Percentiles rank a stretch among this genome's conserved stretches.
Conservation (phyloP, 2,329 filamentous ascomycete genomes). For the Davidsoniella virescens region DNA sequence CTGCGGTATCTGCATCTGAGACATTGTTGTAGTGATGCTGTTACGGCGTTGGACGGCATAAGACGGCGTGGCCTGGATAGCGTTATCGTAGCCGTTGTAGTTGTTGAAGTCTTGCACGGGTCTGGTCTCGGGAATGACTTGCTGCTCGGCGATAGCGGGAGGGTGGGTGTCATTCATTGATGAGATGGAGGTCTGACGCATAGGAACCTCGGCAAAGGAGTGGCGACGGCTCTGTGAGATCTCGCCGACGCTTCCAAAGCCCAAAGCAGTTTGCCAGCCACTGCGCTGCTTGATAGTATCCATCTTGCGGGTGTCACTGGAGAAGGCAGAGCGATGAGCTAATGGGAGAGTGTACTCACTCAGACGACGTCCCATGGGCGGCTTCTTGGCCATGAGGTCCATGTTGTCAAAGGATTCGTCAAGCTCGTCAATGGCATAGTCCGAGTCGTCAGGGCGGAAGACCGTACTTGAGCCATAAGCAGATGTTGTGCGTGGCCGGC, state of each 20-base stretch:
- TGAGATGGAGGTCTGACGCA: constrained; percentile 46
- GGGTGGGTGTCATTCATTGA: constrained; percentile 25
- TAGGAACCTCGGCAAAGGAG: constrained; percentile 58
- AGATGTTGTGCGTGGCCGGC: constrained; percentile 23
- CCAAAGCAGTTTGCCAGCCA: constrained; percentile 56
- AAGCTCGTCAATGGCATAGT: constrained; percentile 57
- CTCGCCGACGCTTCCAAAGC: constrained; percentile 44
- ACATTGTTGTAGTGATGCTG: neutral
- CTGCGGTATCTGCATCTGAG: neutral
- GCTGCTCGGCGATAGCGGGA: constrained; percentile 1
- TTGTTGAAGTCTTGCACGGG: constrained; percentile 7
- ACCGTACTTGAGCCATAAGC: constrained; percentile 39
- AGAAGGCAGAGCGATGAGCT: constrained; percentile 30
- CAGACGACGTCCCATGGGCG: constrained; percentile 35
- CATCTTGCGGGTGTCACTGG: constrained; percentile 43
- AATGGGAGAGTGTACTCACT: constrained; percentile 34
- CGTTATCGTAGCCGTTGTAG: constrained; percentile 5
- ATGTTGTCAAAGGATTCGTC: constrained; percentile 42
- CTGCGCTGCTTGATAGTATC: constrained; percentile 47
- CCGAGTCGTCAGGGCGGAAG: constrained; percentile 38
- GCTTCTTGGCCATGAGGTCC: constrained; percentile 29
- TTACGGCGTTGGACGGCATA: neutral
- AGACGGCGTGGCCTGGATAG: neutral
- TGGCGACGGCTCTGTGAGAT: constrained; percentile 61
- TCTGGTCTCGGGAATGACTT: constrained; percentile 4